Evolutionary conservation across 352 stramenopile genomes (phyloP).

Genomic region (Globisporangium polare): DNA sequence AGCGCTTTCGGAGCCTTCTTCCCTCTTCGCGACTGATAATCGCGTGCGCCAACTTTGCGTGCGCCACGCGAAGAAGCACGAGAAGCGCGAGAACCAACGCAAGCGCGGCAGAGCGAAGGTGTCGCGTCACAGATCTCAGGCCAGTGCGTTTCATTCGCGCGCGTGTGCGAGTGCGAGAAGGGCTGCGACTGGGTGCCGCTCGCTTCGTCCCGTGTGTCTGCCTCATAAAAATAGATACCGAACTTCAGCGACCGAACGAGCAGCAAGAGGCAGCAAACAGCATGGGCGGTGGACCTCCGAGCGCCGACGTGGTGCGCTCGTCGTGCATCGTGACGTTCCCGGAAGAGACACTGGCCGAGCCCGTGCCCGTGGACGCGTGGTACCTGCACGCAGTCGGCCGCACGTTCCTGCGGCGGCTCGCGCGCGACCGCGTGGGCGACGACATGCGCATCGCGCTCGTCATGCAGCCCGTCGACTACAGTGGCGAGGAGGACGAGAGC

Average conservation of each 20-base stretch:
- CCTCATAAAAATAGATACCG: conserved; percentile 11
- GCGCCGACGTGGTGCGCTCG: conserved; percentile 70
- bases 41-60: background rate
- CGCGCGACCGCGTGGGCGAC: conserved; percentile 67
- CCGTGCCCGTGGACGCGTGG: conserved; percentile 80
- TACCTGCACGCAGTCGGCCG: conserved; percentile 71
- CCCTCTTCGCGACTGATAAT: no score
- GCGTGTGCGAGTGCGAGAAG: background rate
- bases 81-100: background rate
- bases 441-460: conserved; percentile 50
- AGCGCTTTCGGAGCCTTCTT: no score
- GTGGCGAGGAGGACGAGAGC: background rate
- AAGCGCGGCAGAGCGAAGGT: background rate
- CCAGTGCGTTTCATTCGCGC: background rate
- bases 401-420: conserved; percentile 65
- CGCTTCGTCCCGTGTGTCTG: background rate
- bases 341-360: conserved; percentile 57
- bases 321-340: conserved; percentile 84
- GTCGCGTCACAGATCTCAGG: background rate
- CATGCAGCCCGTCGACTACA: conserved; percentile 37
- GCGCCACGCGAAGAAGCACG: conserved; percentile 12
- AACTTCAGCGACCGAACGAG: background rate
- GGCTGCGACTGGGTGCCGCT: background rate
- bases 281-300: conserved; percentile 70
- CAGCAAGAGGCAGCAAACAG: background rate